These are phyloP conservation scores for Phytophthora sp. DNA, from an alignment of 352 stramenopile genomes.

Conservation along the genomic window DNA sequence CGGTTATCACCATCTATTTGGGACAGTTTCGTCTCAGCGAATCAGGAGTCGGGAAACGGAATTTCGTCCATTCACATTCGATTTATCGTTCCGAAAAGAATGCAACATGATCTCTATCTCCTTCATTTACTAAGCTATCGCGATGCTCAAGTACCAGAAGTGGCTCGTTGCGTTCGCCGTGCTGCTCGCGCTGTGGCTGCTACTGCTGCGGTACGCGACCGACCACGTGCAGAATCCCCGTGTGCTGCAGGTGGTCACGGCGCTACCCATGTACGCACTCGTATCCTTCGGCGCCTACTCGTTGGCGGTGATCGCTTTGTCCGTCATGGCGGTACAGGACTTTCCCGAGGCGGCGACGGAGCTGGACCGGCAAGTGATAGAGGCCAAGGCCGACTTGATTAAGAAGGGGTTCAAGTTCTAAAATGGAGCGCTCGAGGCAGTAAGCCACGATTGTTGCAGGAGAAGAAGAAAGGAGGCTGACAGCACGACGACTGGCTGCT, in stretches of 20 bases:
- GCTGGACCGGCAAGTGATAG: conserved; percentile 67
- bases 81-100: conserved; percentile 7
- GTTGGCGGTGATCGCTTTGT: conserved; percentile 66
- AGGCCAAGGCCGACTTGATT: conserved; percentile 66
- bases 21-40: conserved; percentile 17
- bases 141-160: conserved; percentile 85
- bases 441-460: not conserved
- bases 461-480: not conserved
- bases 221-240: conserved; percentile 40
- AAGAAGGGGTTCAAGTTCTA: conserved; percentile 67
- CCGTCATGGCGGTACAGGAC: conserved; percentile 74
- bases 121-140: conserved; percentile 17
- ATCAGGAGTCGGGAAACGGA: not conserved
- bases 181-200: conserved; percentile 58
- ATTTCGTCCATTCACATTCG: conserved; percentile 11
- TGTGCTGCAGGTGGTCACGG: conserved; percentile 56
- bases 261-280: conserved; percentile 73
- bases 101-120: not conserved
- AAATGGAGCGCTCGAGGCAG: not conserved
- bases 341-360: conserved; percentile 74
- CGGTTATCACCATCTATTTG: conserved; percentile 23
- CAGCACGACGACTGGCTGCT: no score
- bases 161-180: conserved; percentile 59
- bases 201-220: conserved; percentile 52
- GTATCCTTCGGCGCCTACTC: conserved; percentile 80